Percentiles rank a stretch among this genome's conserved stretches.
Evolutionary conservation across 2,329 filamentous ascomycete genomes (phyloP).

Genomic region (Ophiostoma tasmaniense): DNA sequence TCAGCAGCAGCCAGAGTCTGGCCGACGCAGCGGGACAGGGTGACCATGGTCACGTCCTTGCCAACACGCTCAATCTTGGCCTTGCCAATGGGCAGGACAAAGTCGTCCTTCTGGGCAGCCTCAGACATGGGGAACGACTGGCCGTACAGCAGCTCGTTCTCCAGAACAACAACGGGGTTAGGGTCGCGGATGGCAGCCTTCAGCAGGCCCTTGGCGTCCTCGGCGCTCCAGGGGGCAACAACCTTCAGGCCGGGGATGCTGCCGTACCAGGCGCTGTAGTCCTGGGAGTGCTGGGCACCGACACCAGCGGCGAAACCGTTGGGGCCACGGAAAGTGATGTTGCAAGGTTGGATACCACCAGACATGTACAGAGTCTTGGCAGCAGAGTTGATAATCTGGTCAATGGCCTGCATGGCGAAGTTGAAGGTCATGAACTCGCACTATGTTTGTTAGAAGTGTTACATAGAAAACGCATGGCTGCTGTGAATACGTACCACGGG

Average conservation of each 20-base stretch:
- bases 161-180: slow-evolving; percentile 87
- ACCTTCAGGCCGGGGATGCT: slow-evolving; percentile 97
- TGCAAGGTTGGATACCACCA: slow-evolving; percentile 97
- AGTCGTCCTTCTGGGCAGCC: slow-evolving; percentile 90
- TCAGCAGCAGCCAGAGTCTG: slow-evolving; percentile 84
- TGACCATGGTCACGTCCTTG: slow-evolving; percentile 93
- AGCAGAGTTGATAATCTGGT: slow-evolving; percentile 98
- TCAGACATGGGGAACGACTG: slow-evolving; percentile 95
- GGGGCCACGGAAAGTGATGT: slow-evolving; percentile 98
- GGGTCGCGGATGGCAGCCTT: slow-evolving; percentile 98
- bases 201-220: slow-evolving; percentile 95
- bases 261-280: slow-evolving; percentile 98
- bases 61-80: slow-evolving; percentile 96
- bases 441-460: slow-evolving; percentile 34
- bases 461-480: not conserved
- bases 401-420: slow-evolving; percentile 99
- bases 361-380: slow-evolving; percentile 99
- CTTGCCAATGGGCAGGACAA: slow-evolving; percentile 95
- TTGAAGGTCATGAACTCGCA: slow-evolving; percentile 99
- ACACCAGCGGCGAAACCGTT: slow-evolving; percentile 97
- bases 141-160: slow-evolving; percentile 89
- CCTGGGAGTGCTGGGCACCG: slow-evolving; percentile 95
- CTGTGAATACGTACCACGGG: slow-evolving; percentile 64
- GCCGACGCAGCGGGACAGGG: slow-evolving; percentile 89
- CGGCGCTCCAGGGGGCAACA: slow-evolving; percentile 88